Evolutionary conservation across 768 basidiomycete genomes (phyloP), one percentile per base, ranked within the genome.

Genomic region (Leccinum uliginosum): DNA sequence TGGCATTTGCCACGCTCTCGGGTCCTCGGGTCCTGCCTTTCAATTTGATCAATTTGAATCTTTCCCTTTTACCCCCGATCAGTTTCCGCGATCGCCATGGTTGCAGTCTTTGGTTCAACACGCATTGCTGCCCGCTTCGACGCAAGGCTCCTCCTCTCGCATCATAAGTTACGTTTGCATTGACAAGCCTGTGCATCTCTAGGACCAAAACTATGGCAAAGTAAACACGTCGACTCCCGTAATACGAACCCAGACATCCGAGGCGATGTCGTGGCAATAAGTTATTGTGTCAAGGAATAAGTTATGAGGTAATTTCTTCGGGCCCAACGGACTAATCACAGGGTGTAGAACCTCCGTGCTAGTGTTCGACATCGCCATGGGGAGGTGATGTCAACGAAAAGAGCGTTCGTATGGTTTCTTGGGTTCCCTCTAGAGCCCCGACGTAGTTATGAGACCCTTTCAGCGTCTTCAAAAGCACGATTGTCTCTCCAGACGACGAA

Each of bases 391-490:
- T 15, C 38, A 70, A 53, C 44, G 59, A 71, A 53, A 70, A 70
- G 10, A 69, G 15, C 10, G 58, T 65, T 34, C 70, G 67, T 21
- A 84, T 78, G 12, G 81, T 72, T 67, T 89, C 87, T 60, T 90
- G 86, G 21, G 89, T 80, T 8, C 87, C 88, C 58, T 90, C 87
- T 30, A 83, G 71, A 3, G 78, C 69, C 12, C 82, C 83, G 47
- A 89, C 69, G 57, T 76, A 74, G 55, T 82, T 78, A 64, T 91
- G 89, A 0, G 74, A 75, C 7, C 89, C 88, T 59, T 75, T 76
- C 26, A 74, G 61, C 1, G 83, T 83, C 71, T 83, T 82, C 44
- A 88, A 70, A 51, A 86, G 74, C 6, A 80, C 78, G 7, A 89
- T 76, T 51, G 78, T 81, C 47, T 79, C 68, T 51, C 70, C 75